A percentile compares a stretch with the other conserved stretches of the same genome.
Conservation (phyloP, 2,329 filamentous ascomycete genomes). For the Dichotomopilus funicola region DNA sequence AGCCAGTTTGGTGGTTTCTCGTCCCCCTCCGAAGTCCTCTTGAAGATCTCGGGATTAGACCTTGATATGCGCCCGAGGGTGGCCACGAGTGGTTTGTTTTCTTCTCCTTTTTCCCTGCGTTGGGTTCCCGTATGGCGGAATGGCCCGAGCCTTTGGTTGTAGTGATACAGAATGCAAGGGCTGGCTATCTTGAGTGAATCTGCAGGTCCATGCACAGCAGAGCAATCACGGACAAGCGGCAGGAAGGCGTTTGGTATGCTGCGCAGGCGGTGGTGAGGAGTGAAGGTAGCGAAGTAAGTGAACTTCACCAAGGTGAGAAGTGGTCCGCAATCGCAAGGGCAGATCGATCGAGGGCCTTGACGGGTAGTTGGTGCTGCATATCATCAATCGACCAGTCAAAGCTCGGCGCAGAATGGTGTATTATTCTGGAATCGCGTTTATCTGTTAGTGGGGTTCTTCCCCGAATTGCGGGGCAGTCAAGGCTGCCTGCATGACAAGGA, state of each 20-base stretch:
- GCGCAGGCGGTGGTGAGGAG: not conserved
- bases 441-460: slow-evolving; percentile 28
- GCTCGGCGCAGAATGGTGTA: slow-evolving; percentile 21
- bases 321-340: not conserved
- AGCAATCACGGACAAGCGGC: not conserved
- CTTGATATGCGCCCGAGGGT: no score
- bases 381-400: slow-evolving; percentile 11
- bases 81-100: no score
- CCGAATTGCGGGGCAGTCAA: slow-evolving; percentile 24
- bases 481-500: slow-evolving; percentile 16
- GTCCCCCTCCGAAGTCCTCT: not conserved
- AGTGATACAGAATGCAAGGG: slow-evolving; percentile 10
- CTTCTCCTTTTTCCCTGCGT: no score
- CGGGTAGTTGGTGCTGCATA: slow-evolving; percentile 19
- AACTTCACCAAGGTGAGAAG: not conserved
- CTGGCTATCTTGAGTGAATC: slow-evolving; percentile 4
- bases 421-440: slow-evolving; percentile 23
- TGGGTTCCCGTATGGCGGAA: not conserved
- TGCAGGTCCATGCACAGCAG: slow-evolving; percentile 8
- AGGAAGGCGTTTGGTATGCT: not conserved
- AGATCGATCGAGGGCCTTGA: slow-evolving; percentile 18
- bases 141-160: slow-evolving; percentile 1
- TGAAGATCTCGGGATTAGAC: not conserved
- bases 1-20: not conserved
- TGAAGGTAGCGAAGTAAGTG: slow-evolving; percentile 5